These are phyloP conservation scores for Phycomyces nitens DNA, from an alignment of 192 early-diverging fungal species.

Conservation along the genomic window DNA sequence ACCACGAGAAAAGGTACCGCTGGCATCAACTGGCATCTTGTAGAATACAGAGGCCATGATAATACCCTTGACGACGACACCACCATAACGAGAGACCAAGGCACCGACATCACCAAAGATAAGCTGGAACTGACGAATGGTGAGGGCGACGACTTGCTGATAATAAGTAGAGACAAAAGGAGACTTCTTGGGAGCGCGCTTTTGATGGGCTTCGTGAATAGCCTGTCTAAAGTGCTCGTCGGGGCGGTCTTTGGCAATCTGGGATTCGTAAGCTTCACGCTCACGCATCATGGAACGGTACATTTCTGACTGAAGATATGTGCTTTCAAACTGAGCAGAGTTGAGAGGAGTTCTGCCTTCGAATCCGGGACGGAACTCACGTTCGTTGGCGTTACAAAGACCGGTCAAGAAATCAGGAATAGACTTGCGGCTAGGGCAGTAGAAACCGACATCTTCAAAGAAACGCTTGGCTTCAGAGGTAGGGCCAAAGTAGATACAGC, in stretches of 20 bases:
- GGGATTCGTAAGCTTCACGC: constrained; percentile 31
- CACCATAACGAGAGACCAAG: constrained; percentile 52
- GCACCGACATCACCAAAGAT: constrained; percentile 37
- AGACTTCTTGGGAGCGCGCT: constrained; percentile 40
- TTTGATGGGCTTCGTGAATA: constrained; percentile 50
- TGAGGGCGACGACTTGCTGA: constrained; percentile 45
- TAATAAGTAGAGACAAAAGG: constrained; percentile 56
- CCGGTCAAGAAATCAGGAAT: constrained; percentile 66
- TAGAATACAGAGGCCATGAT: constrained; percentile 72
- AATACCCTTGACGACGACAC: constrained; percentile 55
- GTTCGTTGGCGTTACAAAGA: constrained; percentile 57
- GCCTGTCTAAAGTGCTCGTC: constrained; percentile 41
- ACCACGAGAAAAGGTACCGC: constrained; percentile 69
- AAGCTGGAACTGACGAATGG: constrained; percentile 54
- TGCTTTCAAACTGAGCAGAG: constrained; percentile 53
- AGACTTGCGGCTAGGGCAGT: constrained; percentile 50
- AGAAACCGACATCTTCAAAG: constrained; percentile 49
- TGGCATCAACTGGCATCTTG: constrained; percentile 46
- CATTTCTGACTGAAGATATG: constrained; percentile 39
- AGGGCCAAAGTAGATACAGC: constrained; percentile 59
- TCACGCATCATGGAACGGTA: constrained; percentile 30
- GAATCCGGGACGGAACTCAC: constrained; percentile 42
- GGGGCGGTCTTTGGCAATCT: constrained; percentile 29
- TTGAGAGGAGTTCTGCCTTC: constrained; percentile 46
- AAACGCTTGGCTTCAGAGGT: constrained; percentile 44